Evolutionary conservation across 257 asterid species (phyloP), one percentile per base, ranked within the genome.

Genomic region (Solanum tarijense): DNA sequence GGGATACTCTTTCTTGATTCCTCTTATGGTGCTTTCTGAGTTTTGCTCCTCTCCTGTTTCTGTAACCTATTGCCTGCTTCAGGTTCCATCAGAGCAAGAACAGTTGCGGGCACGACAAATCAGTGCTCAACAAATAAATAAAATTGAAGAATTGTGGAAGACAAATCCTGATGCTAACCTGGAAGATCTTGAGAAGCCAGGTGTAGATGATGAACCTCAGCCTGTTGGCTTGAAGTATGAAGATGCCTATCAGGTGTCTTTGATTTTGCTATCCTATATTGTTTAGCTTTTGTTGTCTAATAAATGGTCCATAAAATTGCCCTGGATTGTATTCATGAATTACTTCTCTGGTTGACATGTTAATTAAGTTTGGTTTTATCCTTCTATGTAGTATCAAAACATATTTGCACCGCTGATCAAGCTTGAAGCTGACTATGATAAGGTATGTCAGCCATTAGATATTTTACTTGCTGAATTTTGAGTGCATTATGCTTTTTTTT

Each of bases 181-280:
- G 91, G 99, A 96, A 91, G 99, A 97, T 93, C 99, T 97, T 85
- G 99, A 97, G 95, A 96, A 97, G 95, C 99, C 99, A 83, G 99
- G 99, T 34, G 99, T 97, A 74, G 99, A 97, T 90, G 99, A 97
- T 75, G 99, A 97, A 91, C 99, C 99, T 84, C 99, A 97, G 91
- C 88, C 98, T 85, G 99, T 96, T 85, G 98, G 90, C 72, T 88
- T 92, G 94, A 97, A 97, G 92, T 97, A 97, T 87, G 99, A 96
- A 92, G 99, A 96, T 94, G 99, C 99, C 86, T 97, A 97, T 91
- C 99, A 97, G 98, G 99, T 97, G 88, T 90, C 27, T 83, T 89
- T 83, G 62, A 23, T 46, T 58, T 60, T 87, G 88, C 86, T 89
- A 21, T 86, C 34, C 32, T 52, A 39, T 90, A 25, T 46, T 46